Percentiles rank a stretch among this genome's conserved stretches.
phyloP scores from a whole-genome alignment of 2,329 filamentous ascomycete species.

The Drechslerella dactyloides region DNA sequence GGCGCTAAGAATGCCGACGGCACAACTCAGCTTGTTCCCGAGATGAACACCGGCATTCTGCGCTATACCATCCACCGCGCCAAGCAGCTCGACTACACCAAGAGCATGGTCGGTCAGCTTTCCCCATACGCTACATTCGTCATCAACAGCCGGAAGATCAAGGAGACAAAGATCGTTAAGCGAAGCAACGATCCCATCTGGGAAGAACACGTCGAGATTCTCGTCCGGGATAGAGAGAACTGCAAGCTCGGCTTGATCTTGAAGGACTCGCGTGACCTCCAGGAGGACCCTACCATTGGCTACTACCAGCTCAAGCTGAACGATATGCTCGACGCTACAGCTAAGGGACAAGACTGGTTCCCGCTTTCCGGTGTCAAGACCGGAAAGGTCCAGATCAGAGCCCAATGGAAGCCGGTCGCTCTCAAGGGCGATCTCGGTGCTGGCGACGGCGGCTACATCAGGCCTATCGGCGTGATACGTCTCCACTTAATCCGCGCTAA shows the following conservation, averaged over 20 bases:
- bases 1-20: conserved; percentile 75
- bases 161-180: conserved; percentile 89
- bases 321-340: conserved; percentile 87
- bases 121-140: conserved; percentile 89
- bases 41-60: conserved; percentile 90
- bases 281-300: conserved; percentile 81
- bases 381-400: conserved; percentile 85
- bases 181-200: conserved; percentile 97
- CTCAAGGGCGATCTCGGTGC: conserved; percentile 77
- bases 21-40: conserved; percentile 77
- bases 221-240: conserved; percentile 90
- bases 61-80: conserved; percentile 93
- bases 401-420: conserved; percentile 94
- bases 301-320: conserved; percentile 95
- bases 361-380: conserved; percentile 79
- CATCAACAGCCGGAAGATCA: conserved; percentile 89
- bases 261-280: conserved; percentile 91
- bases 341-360: conserved; percentile 96
- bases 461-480: conserved; percentile 92
- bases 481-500: conserved; percentile 85
- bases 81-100: conserved; percentile 90
- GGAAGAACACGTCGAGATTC: conserved; percentile 90
- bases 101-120: conserved; percentile 87
- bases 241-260: conserved; percentile 89
- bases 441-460: conserved; percentile 81